A percentile compares a stretch with the other conserved stretches of the same genome.
These are phyloP conservation scores for Chrysoporthe cubensis DNA, from an alignment of 2,329 filamentous ascomycete species.

Conservation along the genomic window DNA sequence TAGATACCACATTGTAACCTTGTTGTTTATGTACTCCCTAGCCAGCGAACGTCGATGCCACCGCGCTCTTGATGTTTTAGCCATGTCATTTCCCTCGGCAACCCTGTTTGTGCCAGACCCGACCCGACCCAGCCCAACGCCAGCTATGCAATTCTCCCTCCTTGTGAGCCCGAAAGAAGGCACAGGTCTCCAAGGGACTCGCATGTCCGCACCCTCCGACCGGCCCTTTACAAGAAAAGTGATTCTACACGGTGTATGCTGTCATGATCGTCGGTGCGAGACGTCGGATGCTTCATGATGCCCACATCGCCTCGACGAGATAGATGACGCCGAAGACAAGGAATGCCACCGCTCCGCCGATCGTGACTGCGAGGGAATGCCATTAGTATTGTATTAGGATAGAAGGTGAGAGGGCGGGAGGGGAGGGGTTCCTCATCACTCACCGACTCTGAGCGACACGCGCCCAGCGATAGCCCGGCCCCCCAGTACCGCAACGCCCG, in stretches of 20 bases:
- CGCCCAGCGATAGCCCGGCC: slow-evolving; percentile 89
- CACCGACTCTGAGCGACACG: slow-evolving; percentile 95
- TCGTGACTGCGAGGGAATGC: slow-evolving; percentile 67
- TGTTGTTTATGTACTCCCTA: background rate
- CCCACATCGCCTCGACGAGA: slow-evolving; percentile 75
- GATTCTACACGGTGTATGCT: background rate
- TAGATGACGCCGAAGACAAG: slow-evolving; percentile 92
- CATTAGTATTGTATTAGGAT: background rate
- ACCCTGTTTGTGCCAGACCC: background rate
- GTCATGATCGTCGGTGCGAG: background rate
- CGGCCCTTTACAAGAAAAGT: too few relatives aligned
- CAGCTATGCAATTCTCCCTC: slow-evolving; percentile 8
- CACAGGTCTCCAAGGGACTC: too few relatives aligned
- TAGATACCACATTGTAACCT: background rate
- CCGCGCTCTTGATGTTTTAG: background rate
- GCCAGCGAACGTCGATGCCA: background rate
- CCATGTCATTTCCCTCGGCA: background rate
- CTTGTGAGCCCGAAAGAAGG: background rate
- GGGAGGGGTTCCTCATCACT: slow-evolving; percentile 45
- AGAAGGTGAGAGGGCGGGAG: background rate
- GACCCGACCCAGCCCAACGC: background rate
- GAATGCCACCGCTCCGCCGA: slow-evolving; percentile 90
- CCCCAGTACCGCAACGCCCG: slow-evolving; percentile 86
- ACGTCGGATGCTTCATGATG: slow-evolving; percentile 36
- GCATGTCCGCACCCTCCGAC: too few relatives aligned